Conservation (phyloP, 2,329 filamentous ascomycete genomes). For the Claviceps digitariae region DNA sequence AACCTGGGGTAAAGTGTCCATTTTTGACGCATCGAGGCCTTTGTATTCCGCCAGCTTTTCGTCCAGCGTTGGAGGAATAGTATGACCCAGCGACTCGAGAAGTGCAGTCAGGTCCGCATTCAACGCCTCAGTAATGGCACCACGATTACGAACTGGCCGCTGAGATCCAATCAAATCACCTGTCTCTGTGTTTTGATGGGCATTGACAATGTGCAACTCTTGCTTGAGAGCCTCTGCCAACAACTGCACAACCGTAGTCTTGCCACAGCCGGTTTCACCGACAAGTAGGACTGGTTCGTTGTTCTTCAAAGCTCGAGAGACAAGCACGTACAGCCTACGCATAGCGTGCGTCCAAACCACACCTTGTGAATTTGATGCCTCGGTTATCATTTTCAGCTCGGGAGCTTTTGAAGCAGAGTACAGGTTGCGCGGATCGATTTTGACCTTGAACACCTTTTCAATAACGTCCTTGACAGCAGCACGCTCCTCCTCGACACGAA, state of each 20-base stretch:
- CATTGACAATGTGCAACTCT: slow-evolving; percentile 80
- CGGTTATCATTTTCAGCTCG: slow-evolving; percentile 36
- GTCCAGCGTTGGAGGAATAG: slow-evolving; percentile 32
- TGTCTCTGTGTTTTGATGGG: slow-evolving; percentile 96
- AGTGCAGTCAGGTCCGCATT: slow-evolving; percentile 42
- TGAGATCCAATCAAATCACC: slow-evolving; percentile 95
- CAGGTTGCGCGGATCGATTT: slow-evolving; percentile 58
- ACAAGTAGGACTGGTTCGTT: slow-evolving; percentile 91
- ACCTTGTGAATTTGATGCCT: slow-evolving; percentile 38
- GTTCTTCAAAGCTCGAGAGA: slow-evolving; percentile 74
- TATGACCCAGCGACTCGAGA: slow-evolving; percentile 27
- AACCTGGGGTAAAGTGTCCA: slow-evolving; percentile 33
- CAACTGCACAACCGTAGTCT: slow-evolving; percentile 91
- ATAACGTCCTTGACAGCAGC: slow-evolving; percentile 75
- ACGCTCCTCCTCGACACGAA: slow-evolving; percentile 81
- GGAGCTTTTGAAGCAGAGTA: slow-evolving; percentile 52
- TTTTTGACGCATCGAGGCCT: slow-evolving; percentile 30
- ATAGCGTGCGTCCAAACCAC: slow-evolving; percentile 95
- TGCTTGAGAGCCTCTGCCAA: slow-evolving; percentile 68
- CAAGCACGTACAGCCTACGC: slow-evolving; percentile 78
- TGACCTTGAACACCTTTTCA: slow-evolving; percentile 79
- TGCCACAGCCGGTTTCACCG: slow-evolving; percentile 93
- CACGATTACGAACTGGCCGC: slow-evolving; percentile 75
- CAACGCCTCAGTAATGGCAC: slow-evolving; percentile 54
- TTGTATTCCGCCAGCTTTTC: slow-evolving; percentile 45